Percentiles rank a stretch among this genome's conserved stretches.
phyloP scores from a whole-genome alignment of 257 asterid species.

The Scutellaria minor region DNA sequence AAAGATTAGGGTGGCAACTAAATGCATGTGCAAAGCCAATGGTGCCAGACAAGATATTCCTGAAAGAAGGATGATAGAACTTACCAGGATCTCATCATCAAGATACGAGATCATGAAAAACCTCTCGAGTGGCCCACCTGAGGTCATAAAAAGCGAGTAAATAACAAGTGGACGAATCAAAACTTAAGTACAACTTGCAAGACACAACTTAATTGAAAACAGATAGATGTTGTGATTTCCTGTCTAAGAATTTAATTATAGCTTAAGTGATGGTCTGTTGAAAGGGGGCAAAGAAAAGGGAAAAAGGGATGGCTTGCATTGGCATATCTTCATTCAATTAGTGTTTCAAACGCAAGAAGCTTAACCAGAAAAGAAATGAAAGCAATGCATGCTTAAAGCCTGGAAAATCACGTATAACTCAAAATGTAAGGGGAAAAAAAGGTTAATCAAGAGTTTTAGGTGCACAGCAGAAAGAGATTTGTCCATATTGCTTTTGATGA shows the following conservation, averaged over 20 bases:
- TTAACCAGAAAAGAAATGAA: not conserved
- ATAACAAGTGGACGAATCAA: not conserved
- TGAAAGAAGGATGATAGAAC: conserved; percentile 18
- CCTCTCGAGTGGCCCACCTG: conserved; percentile 74
- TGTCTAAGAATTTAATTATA: too few relatives aligned
- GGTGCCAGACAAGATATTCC: conserved; percentile 6
- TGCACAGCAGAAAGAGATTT: too few relatives aligned
- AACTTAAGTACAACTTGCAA: not conserved
- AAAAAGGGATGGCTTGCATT: not conserved
- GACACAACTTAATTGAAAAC: not conserved
- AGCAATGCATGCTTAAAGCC: too few relatives aligned
- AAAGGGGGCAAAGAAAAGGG: not conserved
- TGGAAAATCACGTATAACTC: too few relatives aligned
- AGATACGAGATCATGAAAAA: conserved; percentile 82
- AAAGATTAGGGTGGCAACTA: conserved; percentile 14
- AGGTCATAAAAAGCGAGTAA: conserved; percentile 23
- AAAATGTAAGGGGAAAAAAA: too few relatives aligned
- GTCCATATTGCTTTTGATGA: too few relatives aligned
- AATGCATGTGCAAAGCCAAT: not conserved
- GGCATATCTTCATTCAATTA: not conserved
- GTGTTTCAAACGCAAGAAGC: not conserved
- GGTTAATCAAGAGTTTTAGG: too few relatives aligned
- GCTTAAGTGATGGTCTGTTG: not conserved
- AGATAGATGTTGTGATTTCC: not conserved
- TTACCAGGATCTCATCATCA: conserved; percentile 87